Evolutionary conservation across 257 asterid genomes (phyloP).

Genomic region (Craterostigma plantagineum): DNA sequence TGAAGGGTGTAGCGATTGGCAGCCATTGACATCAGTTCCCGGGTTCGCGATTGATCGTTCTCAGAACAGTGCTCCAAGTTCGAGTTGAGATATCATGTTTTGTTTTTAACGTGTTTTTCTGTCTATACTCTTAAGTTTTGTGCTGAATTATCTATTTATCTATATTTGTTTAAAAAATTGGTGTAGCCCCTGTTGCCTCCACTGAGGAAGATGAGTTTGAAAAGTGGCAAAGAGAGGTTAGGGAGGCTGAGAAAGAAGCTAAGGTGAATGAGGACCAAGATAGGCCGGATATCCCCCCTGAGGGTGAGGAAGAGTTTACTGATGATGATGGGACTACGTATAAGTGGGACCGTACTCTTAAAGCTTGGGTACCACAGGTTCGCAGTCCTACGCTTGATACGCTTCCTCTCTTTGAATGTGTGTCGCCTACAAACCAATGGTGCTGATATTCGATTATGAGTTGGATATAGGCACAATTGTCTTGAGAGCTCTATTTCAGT

Average conservation of each 20-base stretch:
- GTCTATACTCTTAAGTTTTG: slow-evolving; percentile 2
- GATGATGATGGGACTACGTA: slow-evolving; percentile 94
- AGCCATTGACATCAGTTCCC: slow-evolving; percentile 43
- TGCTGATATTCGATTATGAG: no score
- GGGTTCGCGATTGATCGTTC: slow-evolving; percentile 24
- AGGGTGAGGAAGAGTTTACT: slow-evolving; percentile 81
- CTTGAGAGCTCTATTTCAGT: not conserved
- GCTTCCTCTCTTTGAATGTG: not conserved
- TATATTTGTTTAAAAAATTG: not conserved
- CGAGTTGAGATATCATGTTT: slow-evolving; percentile 21
- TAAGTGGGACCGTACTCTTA: slow-evolving; percentile 72
- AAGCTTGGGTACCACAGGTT: slow-evolving; percentile 97
- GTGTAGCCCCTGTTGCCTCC: slow-evolving; percentile 26
- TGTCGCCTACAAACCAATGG: not conserved
- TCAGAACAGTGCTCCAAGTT: slow-evolving; percentile 18
- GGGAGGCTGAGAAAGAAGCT: slow-evolving; percentile 50
- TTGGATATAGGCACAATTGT: no score
- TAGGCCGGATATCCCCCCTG: slow-evolving; percentile 86
- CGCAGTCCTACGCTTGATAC: not conserved
- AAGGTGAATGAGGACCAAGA: slow-evolving; percentile 36
- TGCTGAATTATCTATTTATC: slow-evolving; percentile 8
- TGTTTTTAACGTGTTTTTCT: slow-evolving; percentile 1
- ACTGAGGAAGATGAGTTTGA: slow-evolving; percentile 79
- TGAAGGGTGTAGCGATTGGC: slow-evolving; percentile 78
- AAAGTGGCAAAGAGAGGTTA: slow-evolving; percentile 77